Conservation (phyloP, 2,329 filamentous ascomycete species). For the Huntiella abstrusa region DNA sequence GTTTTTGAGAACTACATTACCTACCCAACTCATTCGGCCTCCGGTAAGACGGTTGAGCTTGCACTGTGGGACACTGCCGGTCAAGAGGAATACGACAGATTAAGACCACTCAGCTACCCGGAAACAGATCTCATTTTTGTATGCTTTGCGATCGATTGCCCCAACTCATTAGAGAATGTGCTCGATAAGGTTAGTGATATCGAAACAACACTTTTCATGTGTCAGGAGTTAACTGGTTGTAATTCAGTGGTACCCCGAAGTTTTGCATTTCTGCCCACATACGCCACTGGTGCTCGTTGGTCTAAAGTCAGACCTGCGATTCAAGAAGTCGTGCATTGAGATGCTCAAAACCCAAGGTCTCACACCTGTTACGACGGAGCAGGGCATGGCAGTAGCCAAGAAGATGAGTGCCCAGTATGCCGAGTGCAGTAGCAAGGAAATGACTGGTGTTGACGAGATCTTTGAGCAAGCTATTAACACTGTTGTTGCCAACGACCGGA, state of each 20-base stretch:
- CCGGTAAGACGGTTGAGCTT: conserved; percentile 87
- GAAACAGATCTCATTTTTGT: conserved; percentile 97
- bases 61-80: conserved; percentile 97
- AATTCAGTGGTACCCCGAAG: conserved; percentile 88
- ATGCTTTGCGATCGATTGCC: conserved; percentile 97
- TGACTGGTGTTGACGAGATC: conserved; percentile 88
- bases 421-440: conserved; percentile 97
- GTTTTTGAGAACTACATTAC: conserved; percentile 99
- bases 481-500: conserved; percentile 63
- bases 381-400: conserved; percentile 69
- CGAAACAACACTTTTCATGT: neutral
- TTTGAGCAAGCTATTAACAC: conserved; percentile 84
- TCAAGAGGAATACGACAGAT: conserved; percentile 93
- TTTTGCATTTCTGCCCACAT: conserved; percentile 95
- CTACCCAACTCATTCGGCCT: conserved; percentile 70
- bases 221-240: neutral
- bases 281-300: conserved; percentile 90
- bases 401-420: conserved; percentile 94
- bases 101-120: conserved; percentile 89
- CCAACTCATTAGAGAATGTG: conserved; percentile 93
- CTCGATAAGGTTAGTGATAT: conserved; percentile 69
- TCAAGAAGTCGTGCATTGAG: conserved; percentile 93
- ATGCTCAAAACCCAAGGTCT: conserved; percentile 96
- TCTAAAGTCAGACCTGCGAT: conserved; percentile 88
- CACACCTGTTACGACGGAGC: conserved; percentile 80